Evolutionary conservation across 306 rosid genomes (phyloP).

Genomic region (Castanea crenata): DNA sequence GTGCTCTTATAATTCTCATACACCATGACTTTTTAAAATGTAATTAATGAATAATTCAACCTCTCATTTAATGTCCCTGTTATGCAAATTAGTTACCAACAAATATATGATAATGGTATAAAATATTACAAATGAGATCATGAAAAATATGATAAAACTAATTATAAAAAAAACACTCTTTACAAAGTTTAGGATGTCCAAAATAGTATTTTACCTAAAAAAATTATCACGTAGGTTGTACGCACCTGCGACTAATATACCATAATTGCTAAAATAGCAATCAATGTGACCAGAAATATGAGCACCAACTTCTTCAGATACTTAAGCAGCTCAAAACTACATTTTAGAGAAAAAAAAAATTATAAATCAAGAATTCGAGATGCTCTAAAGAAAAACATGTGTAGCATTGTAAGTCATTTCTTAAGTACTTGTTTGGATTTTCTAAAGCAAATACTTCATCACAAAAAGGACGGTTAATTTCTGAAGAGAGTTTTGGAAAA

Average conservation of each 20-base stretch:
- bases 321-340: constrained; percentile 86
- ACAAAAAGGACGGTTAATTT: constrained; percentile 77
- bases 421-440: neutral
- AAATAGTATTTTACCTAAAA: too few relatives aligned
- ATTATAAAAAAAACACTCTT: too few relatives aligned
- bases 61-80: too few relatives aligned
- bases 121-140: too few relatives aligned
- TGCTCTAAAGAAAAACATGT: neutral
- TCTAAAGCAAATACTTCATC: constrained; percentile 56
- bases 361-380: neutral
- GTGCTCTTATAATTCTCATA: too few relatives aligned
- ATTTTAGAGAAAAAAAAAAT: neutral
- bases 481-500: constrained; percentile 84
- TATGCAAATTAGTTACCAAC: too few relatives aligned
- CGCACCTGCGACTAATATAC: neutral
- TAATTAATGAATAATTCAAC: too few relatives aligned
- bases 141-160: too few relatives aligned
- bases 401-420: neutral
- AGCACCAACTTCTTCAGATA: constrained; percentile 79
- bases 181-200: too few relatives aligned
- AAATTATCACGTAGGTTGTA: too few relatives aligned
- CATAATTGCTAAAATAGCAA: neutral
- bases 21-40: too few relatives aligned
- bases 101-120: too few relatives aligned
- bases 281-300: constrained; percentile 22